phyloP scores from a whole-genome alignment of 495 filamentous ascomycete species.

The Monascus purpureus region DNA sequence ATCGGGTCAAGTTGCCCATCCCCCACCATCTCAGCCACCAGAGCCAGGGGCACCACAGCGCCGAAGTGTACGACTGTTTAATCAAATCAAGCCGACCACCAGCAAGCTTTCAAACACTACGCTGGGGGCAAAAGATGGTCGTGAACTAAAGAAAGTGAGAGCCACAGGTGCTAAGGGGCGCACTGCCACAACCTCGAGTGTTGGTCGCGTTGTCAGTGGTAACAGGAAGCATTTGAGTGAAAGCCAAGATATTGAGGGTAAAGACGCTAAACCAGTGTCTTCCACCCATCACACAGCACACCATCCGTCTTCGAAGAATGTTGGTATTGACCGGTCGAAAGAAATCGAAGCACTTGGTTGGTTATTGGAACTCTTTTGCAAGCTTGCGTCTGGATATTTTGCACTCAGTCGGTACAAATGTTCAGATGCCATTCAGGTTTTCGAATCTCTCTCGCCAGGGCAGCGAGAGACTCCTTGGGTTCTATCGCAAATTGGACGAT shows the following conservation, averaged over 20 bases:
- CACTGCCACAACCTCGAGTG: conserved; percentile 40
- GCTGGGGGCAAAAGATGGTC: conserved; percentile 41
- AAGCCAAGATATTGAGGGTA: conserved; percentile 51
- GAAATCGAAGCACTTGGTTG: conserved; percentile 62
- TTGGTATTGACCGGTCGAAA: conserved; percentile 32
- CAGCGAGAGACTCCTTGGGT: conserved; percentile 96
- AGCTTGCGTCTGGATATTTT: conserved; percentile 67
- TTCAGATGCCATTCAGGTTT: conserved; percentile 56
- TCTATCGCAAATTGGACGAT: conserved; percentile 73
- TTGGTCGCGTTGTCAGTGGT: conserved; percentile 77
- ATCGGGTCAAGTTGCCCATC: conserved; percentile 63
- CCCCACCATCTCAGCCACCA: conserved; percentile 31
- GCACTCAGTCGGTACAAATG: conserved; percentile 65
- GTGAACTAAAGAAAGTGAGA: conserved; percentile 68
- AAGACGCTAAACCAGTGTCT: conserved; percentile 26
- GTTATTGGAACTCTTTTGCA: conserved; percentile 72
- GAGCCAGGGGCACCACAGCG: conserved; percentile 61
- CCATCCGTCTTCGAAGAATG: conserved; percentile 14
- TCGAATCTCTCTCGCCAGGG: conserved; percentile 48
- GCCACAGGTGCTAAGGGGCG: conserved; percentile 47
- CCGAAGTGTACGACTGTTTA: conserved; percentile 67
- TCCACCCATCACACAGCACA: conserved; percentile 12
- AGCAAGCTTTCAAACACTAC: conserved; percentile 38
- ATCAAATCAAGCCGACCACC: conserved; percentile 50
- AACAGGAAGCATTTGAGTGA: conserved; percentile 52